Conservation (phyloP, 805 yeast species). For the Candida khao-thaluensis region DNA sequence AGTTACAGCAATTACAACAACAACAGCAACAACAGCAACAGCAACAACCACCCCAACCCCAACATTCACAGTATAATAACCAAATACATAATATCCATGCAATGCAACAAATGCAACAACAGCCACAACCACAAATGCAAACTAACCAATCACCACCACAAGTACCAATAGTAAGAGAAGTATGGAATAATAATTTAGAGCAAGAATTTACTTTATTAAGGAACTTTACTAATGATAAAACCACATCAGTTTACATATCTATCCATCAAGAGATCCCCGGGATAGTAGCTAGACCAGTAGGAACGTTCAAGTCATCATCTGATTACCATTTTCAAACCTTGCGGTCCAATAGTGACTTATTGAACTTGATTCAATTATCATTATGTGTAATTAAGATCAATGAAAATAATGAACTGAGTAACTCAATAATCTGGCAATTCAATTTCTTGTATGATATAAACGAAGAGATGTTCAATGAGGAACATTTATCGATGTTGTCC, state of each 20-base stretch:
- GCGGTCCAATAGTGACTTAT: slow-evolving; percentile 84
- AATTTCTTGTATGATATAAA: slow-evolving; percentile 80
- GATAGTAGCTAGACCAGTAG: slow-evolving; percentile 92
- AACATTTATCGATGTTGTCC: slow-evolving; percentile 73
- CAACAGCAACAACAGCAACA: slow-evolving; percentile 19
- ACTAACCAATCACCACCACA: slow-evolving; percentile 8
- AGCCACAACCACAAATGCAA: slow-evolving; percentile 9
- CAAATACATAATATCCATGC: slow-evolving; percentile 18
- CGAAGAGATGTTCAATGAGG: slow-evolving; percentile 82
- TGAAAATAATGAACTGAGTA: slow-evolving; percentile 47
- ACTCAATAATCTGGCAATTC: slow-evolving; percentile 94
- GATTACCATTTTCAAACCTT: slow-evolving; percentile 97
- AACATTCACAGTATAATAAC: slow-evolving; percentile 20
- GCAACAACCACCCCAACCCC: slow-evolving; percentile 12
- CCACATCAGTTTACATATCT: slow-evolving; percentile 50
- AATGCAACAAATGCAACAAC: slow-evolving; percentile 19
- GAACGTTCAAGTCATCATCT: slow-evolving; percentile 80
- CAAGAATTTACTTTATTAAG: slow-evolving; percentile 64
- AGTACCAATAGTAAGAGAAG: slow-evolving; percentile 63
- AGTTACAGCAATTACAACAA: slow-evolving; percentile 22
- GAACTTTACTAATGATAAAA: slow-evolving; percentile 52
- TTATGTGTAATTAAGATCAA: slow-evolving; percentile 39
- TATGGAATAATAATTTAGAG: slow-evolving; percentile 70
- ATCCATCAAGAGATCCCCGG: slow-evolving; percentile 96
- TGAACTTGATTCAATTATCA: slow-evolving; percentile 76